Evolutionary conservation across 1,284 basidiomycete species (phyloP).

Genomic region (Chiua sp.): DNA sequence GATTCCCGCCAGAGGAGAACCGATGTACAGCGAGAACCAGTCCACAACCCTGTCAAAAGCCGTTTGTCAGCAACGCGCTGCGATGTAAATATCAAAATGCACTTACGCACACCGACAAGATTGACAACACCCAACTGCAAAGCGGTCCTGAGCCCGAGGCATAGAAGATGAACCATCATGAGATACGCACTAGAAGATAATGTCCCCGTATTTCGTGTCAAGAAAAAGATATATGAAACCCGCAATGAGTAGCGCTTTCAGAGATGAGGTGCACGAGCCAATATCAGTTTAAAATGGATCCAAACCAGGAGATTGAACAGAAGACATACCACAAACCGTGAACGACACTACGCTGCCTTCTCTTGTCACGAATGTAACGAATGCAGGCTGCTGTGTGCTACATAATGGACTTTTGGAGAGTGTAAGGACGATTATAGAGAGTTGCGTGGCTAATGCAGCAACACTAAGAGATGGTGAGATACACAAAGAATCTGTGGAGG

Average conservation of each 20-base stretch:
- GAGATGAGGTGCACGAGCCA: not conserved
- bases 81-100: not conserved
- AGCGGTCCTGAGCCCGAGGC: not conserved
- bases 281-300: not conserved
- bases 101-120: slow-evolving; percentile 13
- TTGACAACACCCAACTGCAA: slow-evolving; percentile 12
- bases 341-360: slow-evolving; percentile 5
- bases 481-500: not conserved
- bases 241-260: slow-evolving; percentile 7
- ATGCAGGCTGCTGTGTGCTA: not conserved
- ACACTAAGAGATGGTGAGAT: too few species aligned
- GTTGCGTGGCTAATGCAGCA: slow-evolving; percentile 3
- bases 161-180: not conserved
- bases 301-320: not conserved
- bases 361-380: slow-evolving; percentile 6
- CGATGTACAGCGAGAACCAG: slow-evolving; percentile 8
- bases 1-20: slow-evolving; percentile 2
- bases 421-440: slow-evolving; percentile 8
- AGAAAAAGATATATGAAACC: slow-evolving; percentile 8
- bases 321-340: slow-evolving; percentile 10
- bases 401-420: slow-evolving; percentile 4
- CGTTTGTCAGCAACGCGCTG: not conserved
- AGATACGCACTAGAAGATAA: slow-evolving; percentile 18
- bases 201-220: slow-evolving; percentile 7
- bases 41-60: slow-evolving; percentile 10